Conservation (phyloP, 352 stramenopile species). For the Pythium monospermum region DNA sequence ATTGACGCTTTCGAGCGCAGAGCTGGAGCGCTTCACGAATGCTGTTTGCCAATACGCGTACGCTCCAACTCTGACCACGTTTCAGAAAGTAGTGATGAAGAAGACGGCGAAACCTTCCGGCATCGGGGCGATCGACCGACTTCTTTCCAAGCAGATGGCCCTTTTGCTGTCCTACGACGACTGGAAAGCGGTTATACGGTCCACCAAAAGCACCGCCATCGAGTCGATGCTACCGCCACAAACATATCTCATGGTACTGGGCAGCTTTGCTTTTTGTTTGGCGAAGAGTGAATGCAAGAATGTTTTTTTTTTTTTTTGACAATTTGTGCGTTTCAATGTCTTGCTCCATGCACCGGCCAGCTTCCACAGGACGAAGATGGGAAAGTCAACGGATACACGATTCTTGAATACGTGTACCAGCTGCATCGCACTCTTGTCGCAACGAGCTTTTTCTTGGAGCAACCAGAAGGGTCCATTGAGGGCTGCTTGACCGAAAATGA, state of each 20-base stretch:
- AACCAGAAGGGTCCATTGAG: constrained; percentile 7
- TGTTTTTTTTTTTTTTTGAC: background rate
- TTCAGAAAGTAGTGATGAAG: constrained; percentile 26
- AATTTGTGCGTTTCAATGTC: background rate
- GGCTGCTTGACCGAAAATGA: constrained; percentile 28
- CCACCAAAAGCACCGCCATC: constrained; percentile 14
- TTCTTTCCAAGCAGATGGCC: constrained; percentile 26
- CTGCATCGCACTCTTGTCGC: constrained; percentile 31
- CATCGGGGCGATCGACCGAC: constrained; percentile 31
- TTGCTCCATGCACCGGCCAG: constrained; percentile 7
- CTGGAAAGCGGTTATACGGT: constrained; percentile 18
- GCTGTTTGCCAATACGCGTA: constrained; percentile 4
- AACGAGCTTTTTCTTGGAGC: constrained; percentile 4
- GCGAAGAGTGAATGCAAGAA: too few species aligned
- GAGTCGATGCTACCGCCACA: constrained; percentile 26
- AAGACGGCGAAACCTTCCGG: constrained; percentile 17
- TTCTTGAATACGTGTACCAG: constrained; percentile 45
- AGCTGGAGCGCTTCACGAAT: constrained; percentile 5
- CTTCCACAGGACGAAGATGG: constrained; percentile 29
- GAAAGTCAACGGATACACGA: constrained; percentile 32
- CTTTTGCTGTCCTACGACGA: constrained; percentile 45
- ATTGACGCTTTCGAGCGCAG: constrained; percentile 1
- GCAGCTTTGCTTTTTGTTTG: too few species aligned
- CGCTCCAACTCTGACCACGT: constrained; percentile 14
- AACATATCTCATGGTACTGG: constrained; percentile 51